A percentile compares a stretch with the other conserved stretches of the same genome.
phyloP scores from a whole-genome alignment of 164 flowering plant genomes.

The Nelumbo lutea region DNA sequence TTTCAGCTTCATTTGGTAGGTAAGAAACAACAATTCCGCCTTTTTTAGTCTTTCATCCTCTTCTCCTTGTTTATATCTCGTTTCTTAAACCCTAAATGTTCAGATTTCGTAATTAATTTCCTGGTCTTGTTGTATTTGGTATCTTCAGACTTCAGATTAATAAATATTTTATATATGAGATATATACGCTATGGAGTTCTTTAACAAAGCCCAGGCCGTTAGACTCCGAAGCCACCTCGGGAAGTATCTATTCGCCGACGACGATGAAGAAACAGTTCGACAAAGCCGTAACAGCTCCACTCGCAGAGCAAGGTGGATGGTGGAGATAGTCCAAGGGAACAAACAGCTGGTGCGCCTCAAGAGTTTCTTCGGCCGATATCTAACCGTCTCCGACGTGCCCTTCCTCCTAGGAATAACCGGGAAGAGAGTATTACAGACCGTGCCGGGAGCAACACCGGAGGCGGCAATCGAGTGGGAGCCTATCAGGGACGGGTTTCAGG shows the following conservation, averaged over 20 bases:
- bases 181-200: conserved; percentile 36
- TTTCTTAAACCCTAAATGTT: too few species aligned
- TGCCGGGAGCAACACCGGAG: conserved; percentile 1
- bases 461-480: conserved; percentile 22
- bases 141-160: too few species aligned
- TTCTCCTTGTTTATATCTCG: too few species aligned
- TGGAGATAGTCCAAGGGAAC: conserved; percentile 28
- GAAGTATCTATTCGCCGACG: conserved; percentile 43
- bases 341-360: conserved; percentile 32
- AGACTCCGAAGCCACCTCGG: conserved; percentile 34
- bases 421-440: conserved; percentile 19
- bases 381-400: conserved; percentile 18
- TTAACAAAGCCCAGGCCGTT: conserved; percentile 36
- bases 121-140: too few species aligned
- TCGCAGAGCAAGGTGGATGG: conserved; percentile 33
- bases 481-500: conserved; percentile 15
- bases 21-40: too few species aligned
- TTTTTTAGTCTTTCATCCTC: too few species aligned
- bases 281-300: conserved; percentile 36
- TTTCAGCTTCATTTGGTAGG: too few species aligned
- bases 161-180: not conserved
- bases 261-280: conserved; percentile 37
- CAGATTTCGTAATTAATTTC: too few species aligned
- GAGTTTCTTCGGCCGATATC: conserved; percentile 29
- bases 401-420: conserved; percentile 26